Percentiles rank a stretch among this genome's conserved stretches.
phyloP scores from a whole-genome alignment of 2,329 filamentous ascomycete genomes.

The Geosmithia flava region DNA sequence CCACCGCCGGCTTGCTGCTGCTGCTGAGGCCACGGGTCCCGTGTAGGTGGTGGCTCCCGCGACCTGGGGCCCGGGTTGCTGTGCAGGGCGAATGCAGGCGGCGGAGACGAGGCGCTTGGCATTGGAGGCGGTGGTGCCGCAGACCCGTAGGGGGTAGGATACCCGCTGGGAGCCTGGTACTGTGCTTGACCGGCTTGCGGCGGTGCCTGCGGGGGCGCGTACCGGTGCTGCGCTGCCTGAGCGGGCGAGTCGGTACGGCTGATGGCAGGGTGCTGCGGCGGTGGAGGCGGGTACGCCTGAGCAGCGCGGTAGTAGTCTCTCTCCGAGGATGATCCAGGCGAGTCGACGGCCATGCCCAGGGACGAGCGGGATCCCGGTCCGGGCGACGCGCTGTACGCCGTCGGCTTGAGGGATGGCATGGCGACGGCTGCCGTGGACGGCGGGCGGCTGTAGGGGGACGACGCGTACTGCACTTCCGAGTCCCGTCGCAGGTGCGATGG shows the following conservation, averaged over 20 bases:
- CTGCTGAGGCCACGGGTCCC: conserved; percentile 5
- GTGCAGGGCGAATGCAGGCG: conserved; percentile 41
- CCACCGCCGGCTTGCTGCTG: conserved; percentile 8
- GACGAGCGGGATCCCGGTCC: conserved; percentile 31
- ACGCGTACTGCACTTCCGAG: conserved; percentile 27
- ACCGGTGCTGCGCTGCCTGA: conserved; percentile 30
- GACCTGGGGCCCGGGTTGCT: conserved; percentile 26
- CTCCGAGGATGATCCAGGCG: conserved; percentile 16
- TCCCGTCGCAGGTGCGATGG: conserved; percentile 34
- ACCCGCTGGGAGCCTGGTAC: conserved; percentile 31
- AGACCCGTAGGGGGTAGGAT: conserved; percentile 27
- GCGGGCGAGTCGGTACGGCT: conserved; percentile 26
- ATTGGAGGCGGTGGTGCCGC: conserved; percentile 14
- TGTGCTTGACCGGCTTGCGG: conserved; percentile 18
- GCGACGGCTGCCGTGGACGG: conserved; percentile 23
- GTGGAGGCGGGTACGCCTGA: conserved; percentile 19
- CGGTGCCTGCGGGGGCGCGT: conserved; percentile 12
- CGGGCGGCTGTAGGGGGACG: conserved; percentile 24
- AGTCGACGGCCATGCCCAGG: conserved; percentile 24
- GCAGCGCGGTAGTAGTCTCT: conserved; percentile 34
- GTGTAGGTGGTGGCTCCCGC: conserved; percentile 8
- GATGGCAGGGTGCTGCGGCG: conserved; percentile 16
- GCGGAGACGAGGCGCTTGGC: conserved; percentile 35
- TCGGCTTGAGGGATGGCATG: conserved; percentile 44
- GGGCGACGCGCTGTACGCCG: conserved; percentile 33